Evolutionary conservation across 2,329 filamentous ascomycete species (phyloP), one percentile per base, ranked within the genome.

Genomic region (Aschersonia sp.): DNA sequence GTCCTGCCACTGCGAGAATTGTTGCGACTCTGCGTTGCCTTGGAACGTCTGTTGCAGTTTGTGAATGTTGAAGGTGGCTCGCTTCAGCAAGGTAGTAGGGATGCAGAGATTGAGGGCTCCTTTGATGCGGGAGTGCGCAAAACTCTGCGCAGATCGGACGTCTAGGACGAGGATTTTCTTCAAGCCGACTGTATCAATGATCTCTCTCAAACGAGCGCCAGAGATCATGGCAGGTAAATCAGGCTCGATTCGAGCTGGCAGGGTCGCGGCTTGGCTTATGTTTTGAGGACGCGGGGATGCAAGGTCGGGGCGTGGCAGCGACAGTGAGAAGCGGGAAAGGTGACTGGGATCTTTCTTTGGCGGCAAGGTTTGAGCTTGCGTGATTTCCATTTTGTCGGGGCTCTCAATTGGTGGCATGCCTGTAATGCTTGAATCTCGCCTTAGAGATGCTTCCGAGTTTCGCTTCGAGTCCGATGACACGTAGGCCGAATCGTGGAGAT

Each of bases 71-170:
- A 94, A 97, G 0, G 88, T 94, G 1, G 87, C 82, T 45, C 92
- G 76, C 64, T 97, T 97, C 14, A 98, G 67, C 11, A 98, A 69
- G 0, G 90, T 97, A 0, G 92, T 97, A 0, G 92, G 92, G 51
- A 97, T 94, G 59, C 92, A 97, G 5, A 98, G 70, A 59, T 94
- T 97, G 32, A 98, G 67, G 0, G 90, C 87, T n/a, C 83, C 82
- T 45, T 73, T 68, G 47, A 97, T 84, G 32, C 85, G 79, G 29
- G 84, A 81, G 43, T 77, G 73, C 1, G 81, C 76, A 59, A 84
- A 95, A 54, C 90, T 87, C 22, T 88, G 87, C 31, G 83, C 86
- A 0, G 94, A 88, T 40, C 92, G 79, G 29, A 97, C 76, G 61
- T 98, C 92, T 5, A 98, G 68, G 1, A 97, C 61, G 32, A 98